A percentile compares a stretch with the other conserved stretches of the same genome.
These are phyloP conservation scores for Parathielavia hyrcaniae DNA, from an alignment of 495 filamentous ascomycete genomes.

Conservation along the genomic window DNA sequence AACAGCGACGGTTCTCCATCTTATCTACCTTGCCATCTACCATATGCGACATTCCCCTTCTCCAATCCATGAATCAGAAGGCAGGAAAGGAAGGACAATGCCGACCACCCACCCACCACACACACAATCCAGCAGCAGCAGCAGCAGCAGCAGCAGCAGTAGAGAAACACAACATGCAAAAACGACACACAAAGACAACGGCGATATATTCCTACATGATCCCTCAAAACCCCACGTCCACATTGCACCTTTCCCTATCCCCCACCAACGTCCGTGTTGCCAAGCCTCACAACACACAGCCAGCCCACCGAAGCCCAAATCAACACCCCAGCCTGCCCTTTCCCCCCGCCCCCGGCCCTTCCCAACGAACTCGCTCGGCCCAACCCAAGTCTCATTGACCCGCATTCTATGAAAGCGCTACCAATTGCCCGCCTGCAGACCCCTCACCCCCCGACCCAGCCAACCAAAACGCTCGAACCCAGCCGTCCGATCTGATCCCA, in stretches of 20 bases:
- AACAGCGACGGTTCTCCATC: background rate
- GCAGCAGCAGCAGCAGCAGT: too few relatives aligned
- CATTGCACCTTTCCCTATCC: constrained; percentile 10
- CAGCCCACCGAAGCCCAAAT: background rate
- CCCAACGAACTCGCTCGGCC: background rate
- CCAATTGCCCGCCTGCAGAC: constrained; percentile 1
- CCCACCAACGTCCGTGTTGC: background rate
- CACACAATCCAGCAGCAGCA: background rate
- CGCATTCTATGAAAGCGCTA: background rate
- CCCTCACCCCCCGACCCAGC: background rate
- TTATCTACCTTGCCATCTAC: too few relatives aligned
- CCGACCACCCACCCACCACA: background rate
- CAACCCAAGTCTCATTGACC: constrained; percentile 1
- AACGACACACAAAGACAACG: constrained; percentile 12
- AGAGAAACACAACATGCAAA: constrained; percentile 2
- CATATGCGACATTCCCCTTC: too few relatives aligned
- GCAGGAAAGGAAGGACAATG: background rate
- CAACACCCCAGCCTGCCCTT: background rate
- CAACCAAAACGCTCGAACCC: constrained; percentile 10
- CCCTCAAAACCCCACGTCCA: constrained; percentile 11
- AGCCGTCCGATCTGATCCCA: background rate
- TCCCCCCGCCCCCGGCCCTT: background rate
- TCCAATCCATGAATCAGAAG: too few relatives aligned
- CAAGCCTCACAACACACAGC: background rate
- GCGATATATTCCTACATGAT: constrained; percentile 25